Evolutionary conservation across 1,284 basidiomycete species (phyloP).

Genomic region (Flammula alnicola): DNA sequence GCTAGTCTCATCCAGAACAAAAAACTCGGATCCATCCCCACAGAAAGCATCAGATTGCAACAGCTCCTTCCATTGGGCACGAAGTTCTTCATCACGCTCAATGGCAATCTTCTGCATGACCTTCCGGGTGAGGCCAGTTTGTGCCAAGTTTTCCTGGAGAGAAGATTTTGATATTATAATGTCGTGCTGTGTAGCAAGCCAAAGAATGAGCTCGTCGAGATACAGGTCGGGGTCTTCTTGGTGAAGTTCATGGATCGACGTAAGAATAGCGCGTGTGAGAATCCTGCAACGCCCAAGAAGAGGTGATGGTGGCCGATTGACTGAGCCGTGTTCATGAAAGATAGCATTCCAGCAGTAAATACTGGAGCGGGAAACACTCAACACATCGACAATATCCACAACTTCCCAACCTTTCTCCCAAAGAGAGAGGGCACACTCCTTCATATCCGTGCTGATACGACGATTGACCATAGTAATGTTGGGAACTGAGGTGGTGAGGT

Average conservation of each 20-base stretch:
- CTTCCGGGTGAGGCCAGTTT: constrained; percentile 19
- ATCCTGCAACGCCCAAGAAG: constrained; percentile 6
- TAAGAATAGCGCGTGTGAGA: constrained; percentile 5
- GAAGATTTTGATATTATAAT: constrained; percentile 14
- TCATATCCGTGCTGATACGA: constrained; percentile 22
- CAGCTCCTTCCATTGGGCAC: constrained; percentile 7
- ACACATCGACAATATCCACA: constrained; percentile 14
- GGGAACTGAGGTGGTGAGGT: too few relatives aligned
- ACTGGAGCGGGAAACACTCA: constrained; percentile 22
- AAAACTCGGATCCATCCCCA: constrained; percentile 30
- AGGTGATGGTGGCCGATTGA: constrained; percentile 5
- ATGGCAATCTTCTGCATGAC: constrained; percentile 23
- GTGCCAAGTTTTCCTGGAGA: constrained; percentile 16
- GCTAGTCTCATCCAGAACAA: constrained; percentile 32
- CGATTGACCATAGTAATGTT: constrained; percentile 18
- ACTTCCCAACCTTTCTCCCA: constrained; percentile 16
- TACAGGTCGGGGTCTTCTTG: constrained; percentile 11
- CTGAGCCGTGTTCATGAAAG: constrained; percentile 5
- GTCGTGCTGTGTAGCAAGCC: constrained; percentile 13
- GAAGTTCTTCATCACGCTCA: constrained; percentile 15
- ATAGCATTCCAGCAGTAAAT: constrained; percentile 13
- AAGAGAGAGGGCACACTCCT: constrained; percentile 21
- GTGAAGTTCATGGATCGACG: constrained; percentile 7
- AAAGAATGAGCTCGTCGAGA: constrained; percentile 14
- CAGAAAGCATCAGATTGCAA: constrained; percentile 3